These are phyloP conservation scores for Neurospora sp. DNA, from an alignment of 495 filamentous ascomycete genomes.

Conservation along the genomic window DNA sequence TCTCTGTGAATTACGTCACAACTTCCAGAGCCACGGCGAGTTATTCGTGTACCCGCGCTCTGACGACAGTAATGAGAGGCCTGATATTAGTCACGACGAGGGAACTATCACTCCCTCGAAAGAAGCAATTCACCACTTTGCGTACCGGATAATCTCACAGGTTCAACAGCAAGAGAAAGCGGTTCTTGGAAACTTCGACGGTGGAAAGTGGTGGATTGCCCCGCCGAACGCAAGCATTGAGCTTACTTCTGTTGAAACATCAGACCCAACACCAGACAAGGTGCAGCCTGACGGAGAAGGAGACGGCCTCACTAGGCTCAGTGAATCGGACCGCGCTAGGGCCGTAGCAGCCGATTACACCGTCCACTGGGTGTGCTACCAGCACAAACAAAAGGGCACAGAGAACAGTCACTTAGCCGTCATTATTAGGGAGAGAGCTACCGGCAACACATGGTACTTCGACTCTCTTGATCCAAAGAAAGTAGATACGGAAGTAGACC, in stretches of 20 bases:
- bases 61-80: not conserved
- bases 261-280: not conserved
- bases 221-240: not conserved
- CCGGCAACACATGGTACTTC: conserved; percentile 1
- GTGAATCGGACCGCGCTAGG: not conserved
- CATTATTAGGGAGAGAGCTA: not conserved
- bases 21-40: not conserved
- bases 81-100: too few species aligned
- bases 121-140: not conserved
- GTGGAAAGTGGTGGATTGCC: conserved; percentile 2
- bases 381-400: too few species aligned
- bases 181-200: not conserved
- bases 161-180: not conserved
- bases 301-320: not conserved
- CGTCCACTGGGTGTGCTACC: not conserved
- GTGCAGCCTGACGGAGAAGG: not conserved
- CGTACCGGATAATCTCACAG: not conserved
- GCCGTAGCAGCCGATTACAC: not conserved
- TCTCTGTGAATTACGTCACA: not conserved
- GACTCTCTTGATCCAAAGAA: not conserved
- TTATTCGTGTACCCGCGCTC: not conserved
- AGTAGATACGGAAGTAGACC: not conserved
- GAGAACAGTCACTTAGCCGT: too few species aligned
- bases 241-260: not conserved
- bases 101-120: not conserved